Evolutionary conservation across 805 yeast species (phyloP), one percentile per base, ranked within the genome.

Genomic region (Yamadazyma sp.): DNA sequence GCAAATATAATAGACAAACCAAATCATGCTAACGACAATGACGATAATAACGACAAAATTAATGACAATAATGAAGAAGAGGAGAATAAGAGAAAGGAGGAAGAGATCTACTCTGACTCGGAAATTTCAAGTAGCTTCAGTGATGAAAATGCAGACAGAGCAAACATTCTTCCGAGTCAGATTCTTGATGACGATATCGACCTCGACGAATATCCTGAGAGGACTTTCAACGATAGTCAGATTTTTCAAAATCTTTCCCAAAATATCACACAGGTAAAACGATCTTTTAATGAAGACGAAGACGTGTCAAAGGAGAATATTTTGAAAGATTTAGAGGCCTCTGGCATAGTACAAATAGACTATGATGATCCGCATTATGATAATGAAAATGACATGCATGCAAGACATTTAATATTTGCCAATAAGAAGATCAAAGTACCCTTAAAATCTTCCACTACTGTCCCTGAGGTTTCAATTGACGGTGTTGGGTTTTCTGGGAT

Each of bases 321-420:
- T 4, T 19, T 43, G 5, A 17, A 38, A 28, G 46, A 46, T 6
- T 27, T 84, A 20, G 78, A 73, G 21, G 55, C 55, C 0, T 46
- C 54, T 17, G 81, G 80, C 0, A 48, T 71, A 10, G 70, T 84
- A 2, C 68, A 73, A 45, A 58, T 77, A 10, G 71, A 78, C 10
- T 82, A 83, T 52, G 40, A 49, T 1, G 83, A 77, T 44, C 95
- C 96, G 0, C 78, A 61, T 46, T 90, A 78, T 48, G 72, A 80
- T 18, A 68, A 72, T 11, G 48, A 64, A 0, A 50, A 57, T 1
- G 90, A 86, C 47, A 61, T 73, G 5, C 81, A 66, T 9, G n/a
- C 77, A 2, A 50, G 57, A 5, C 81, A 91, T 0, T 73, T 82
- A 38, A 58, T 75, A 1, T 81, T 78, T 58, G 90, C 90, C 1